A percentile compares a stretch with the other conserved stretches of the same genome.
These are phyloP conservation scores for Globisporangium parvum DNA, from an alignment of 352 stramenopile genomes.

Conservation along the genomic window DNA sequence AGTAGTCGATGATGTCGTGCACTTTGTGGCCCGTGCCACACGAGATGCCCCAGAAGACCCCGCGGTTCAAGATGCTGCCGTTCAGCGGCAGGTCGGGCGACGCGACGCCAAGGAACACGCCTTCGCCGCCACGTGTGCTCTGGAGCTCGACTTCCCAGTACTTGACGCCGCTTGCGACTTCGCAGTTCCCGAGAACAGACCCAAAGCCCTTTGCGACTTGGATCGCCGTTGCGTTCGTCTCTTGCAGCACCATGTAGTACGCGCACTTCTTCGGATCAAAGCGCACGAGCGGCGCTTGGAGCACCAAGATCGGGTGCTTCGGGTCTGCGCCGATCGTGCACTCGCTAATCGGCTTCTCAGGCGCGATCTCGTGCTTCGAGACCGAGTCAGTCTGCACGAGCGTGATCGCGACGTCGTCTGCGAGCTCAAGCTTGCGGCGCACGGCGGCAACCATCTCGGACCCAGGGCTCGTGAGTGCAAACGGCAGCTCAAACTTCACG, in stretches of 20 bases:
- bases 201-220: conserved; percentile 61
- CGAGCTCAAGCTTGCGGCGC: conserved; percentile 36
- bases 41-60: conserved; percentile 70
- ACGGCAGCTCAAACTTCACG: conserved; percentile 63
- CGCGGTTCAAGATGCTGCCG: conserved; percentile 45
- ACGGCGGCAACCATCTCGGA: conserved; percentile 59
- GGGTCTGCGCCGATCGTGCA: conserved; percentile 55
- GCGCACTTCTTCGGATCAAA: conserved; percentile 66
- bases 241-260: conserved; percentile 43
- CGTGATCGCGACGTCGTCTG: conserved; percentile 46
- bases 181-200: conserved; percentile 50
- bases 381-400: conserved; percentile 76
- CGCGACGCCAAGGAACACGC: conserved; percentile 68
- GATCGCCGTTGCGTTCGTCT: conserved; percentile 39
- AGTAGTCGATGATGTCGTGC: conserved; percentile 69
- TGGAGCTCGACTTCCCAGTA: conserved; percentile 79
- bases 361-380: conserved; percentile 60
- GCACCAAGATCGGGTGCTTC: conserved; percentile 64
- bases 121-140: conserved; percentile 42
- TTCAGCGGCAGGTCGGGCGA: conserved; percentile 48
- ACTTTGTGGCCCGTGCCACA: conserved; percentile 76
- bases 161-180: conserved; percentile 60
- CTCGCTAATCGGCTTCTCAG: conserved; percentile 48
- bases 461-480: conserved; percentile 42
- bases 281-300: conserved; percentile 55